phyloP scores from a whole-genome alignment of 768 basidiomycete genomes.

The Russula sp. region DNA sequence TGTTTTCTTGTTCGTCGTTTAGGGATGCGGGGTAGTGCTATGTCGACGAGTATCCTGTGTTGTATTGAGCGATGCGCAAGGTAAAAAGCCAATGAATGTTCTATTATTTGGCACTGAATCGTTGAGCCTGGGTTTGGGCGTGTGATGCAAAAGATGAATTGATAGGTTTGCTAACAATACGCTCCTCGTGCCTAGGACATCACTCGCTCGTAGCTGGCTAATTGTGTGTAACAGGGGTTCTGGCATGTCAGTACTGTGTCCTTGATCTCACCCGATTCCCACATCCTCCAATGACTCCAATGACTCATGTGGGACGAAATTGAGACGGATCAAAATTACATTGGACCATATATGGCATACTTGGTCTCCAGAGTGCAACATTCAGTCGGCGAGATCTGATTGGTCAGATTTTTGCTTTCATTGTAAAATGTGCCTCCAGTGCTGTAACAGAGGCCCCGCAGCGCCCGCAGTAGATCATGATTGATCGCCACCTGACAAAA shows the following conservation, averaged over 20 bases:
- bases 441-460: neutral
- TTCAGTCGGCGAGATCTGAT: too few relatives aligned
- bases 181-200: neutral
- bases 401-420: too few relatives aligned
- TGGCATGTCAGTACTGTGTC: too few relatives aligned
- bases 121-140: neutral
- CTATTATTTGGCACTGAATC: conserved; percentile 3
- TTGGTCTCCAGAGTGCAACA: neutral
- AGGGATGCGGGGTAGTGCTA: conserved; percentile 13
- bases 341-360: conserved; percentile 6
- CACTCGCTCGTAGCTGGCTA: neutral
- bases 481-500: neutral
- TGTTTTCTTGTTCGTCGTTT: conserved; percentile 26
- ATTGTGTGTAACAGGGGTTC: neutral
- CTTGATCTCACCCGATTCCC: too few relatives aligned
- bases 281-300: too few relatives aligned
- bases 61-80: conserved; percentile 16
- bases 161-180: neutral
- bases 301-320: neutral
- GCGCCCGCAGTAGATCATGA: neutral
- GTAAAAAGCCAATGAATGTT: conserved; percentile 18
- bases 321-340: neutral
- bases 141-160: neutral
- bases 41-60: conserved; percentile 19
- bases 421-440: too few relatives aligned